phyloP scores from a whole-genome alignment of 441 rosid species.

The Adansonia rubrostipa region DNA sequence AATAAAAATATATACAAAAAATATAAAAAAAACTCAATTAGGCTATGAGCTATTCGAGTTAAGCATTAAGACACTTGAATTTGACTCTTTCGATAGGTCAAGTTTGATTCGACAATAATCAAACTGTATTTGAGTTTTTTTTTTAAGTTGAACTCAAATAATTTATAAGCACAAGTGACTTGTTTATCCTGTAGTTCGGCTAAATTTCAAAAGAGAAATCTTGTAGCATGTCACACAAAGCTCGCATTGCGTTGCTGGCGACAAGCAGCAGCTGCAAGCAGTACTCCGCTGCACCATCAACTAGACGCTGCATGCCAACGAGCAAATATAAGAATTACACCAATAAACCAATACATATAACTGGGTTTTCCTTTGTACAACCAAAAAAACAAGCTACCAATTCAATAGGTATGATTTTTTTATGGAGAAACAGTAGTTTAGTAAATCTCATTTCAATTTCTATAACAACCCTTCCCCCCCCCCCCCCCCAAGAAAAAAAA shows the following conservation, averaged over 20 bases:
- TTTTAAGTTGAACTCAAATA: no score
- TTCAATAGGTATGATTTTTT: neutral
- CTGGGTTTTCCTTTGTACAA: neutral
- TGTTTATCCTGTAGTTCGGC: neutral
- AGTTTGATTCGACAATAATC: no score
- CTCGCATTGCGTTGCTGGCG: constrained; percentile 49
- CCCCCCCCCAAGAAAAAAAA: no score
- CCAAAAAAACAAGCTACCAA: neutral
- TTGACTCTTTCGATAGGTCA: no score
- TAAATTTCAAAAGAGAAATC: constrained; percentile 13
- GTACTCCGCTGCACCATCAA: constrained; percentile 96
- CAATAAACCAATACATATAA: neutral
- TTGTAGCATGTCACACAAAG: constrained; percentile 37
- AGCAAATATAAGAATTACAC: constrained; percentile 20
- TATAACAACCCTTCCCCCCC: neutral
- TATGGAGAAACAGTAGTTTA: neutral
- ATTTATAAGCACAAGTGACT: no score
- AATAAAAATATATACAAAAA: no score
- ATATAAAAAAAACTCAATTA: no score
- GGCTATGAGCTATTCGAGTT: no score
- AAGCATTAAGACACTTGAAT: no score
- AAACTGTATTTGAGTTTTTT: no score
- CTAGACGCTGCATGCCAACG: constrained; percentile 18
- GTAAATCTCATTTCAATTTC: neutral
- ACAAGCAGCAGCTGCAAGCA: constrained; percentile 86